These are phyloP conservation scores for Emericellopsis cladophorae DNA, from an alignment of 2,329 filamentous ascomycete species.

Conservation along the genomic window DNA sequence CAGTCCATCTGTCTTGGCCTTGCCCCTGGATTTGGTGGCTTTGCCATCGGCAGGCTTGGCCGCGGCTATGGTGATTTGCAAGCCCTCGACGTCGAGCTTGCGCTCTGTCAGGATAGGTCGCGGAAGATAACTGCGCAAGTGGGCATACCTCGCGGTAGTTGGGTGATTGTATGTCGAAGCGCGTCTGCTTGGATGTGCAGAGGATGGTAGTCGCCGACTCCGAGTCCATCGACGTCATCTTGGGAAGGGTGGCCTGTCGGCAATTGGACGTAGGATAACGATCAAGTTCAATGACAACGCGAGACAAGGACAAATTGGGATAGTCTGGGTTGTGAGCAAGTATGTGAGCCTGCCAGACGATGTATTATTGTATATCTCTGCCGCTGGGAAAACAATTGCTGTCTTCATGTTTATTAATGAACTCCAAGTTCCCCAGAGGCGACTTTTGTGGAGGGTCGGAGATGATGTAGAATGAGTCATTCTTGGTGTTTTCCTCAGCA, in stretches of 20 bases:
- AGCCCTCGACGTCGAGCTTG: slow-evolving; percentile 57
- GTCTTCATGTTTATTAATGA: background rate
- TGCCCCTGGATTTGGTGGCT: slow-evolving; percentile 35
- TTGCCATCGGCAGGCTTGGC: slow-evolving; percentile 13
- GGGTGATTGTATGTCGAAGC: slow-evolving; percentile 46
- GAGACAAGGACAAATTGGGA: too few relatives aligned
- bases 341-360: too few relatives aligned
- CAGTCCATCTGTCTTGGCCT: slow-evolving; percentile 29
- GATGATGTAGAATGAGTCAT: background rate
- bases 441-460: too few relatives aligned
- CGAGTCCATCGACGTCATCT: slow-evolving; percentile 34
- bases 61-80: slow-evolving; percentile 52
- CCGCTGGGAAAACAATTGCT: background rate
- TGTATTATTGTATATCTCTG: too few relatives aligned
- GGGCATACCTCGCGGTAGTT: slow-evolving; percentile 37
- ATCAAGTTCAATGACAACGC: too few relatives aligned
- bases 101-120: background rate
- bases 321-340: too few relatives aligned
- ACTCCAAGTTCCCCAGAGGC: too few relatives aligned
- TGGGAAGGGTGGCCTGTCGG: background rate
- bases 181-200: slow-evolving; percentile 54
- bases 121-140: background rate
- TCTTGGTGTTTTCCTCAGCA: background rate
- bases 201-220: slow-evolving; percentile 41
- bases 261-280: too few relatives aligned